phyloP scores from a whole-genome alignment of 2,329 filamentous ascomycete species.

The Fusarium sp. region DNA sequence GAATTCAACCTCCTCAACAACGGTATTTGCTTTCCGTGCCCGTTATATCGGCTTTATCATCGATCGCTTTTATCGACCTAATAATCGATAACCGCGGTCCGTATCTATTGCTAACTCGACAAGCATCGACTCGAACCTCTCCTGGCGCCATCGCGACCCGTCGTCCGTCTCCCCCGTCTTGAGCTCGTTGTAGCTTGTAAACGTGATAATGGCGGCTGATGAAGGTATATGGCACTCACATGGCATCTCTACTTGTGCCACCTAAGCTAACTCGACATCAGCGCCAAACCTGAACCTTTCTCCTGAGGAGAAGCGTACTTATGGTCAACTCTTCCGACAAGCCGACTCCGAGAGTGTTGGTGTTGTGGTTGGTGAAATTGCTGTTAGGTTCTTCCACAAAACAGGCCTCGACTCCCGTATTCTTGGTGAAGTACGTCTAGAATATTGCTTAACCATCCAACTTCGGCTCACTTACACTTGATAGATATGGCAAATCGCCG shows the following conservation, averaged over 20 bases:
- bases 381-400: conserved; percentile 98
- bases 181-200: conserved; percentile 45
- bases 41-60: conserved; percentile 19
- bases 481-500: conserved; percentile 99
- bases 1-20: conserved; percentile 35
- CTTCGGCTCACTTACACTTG: conserved; percentile 5
- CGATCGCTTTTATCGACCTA: conserved; percentile 15
- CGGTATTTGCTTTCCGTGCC: conserved; percentile 5
- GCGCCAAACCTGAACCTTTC: conserved; percentile 84
- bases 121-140: conserved; percentile 9
- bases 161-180: conserved; percentile 36
- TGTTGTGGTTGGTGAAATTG: conserved; percentile 94
- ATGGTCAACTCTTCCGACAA: conserved; percentile 90
- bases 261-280: conserved; percentile 51
- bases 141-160: conserved; percentile 26
- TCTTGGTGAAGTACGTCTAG: conserved; percentile 79
- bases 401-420: conserved; percentile 87
- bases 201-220: conserved; percentile 47
- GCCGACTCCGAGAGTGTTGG: conserved; percentile 92
- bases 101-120: conserved; percentile 1
- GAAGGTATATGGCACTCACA: conserved; percentile 36
- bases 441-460: neutral
- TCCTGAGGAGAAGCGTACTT: conserved; percentile 91
- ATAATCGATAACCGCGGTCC: conserved; percentile 6
- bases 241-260: neutral